Conservation (phyloP, 2,329 filamentous ascomycete genomes). For the Aspergillus bombycis region DNA sequence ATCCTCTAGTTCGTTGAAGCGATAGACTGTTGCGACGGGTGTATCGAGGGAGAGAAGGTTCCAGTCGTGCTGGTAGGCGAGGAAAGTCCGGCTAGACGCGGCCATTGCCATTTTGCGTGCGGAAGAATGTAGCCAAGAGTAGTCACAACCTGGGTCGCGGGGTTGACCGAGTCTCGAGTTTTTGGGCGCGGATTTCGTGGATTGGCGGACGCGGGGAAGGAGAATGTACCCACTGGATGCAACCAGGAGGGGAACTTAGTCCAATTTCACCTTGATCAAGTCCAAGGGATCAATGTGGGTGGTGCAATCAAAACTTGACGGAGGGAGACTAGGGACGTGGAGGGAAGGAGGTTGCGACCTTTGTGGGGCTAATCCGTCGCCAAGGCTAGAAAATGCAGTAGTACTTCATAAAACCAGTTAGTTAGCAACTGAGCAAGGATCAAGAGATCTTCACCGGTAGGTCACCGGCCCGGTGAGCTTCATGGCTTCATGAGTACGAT, state of each 20-base stretch:
- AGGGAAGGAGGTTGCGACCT: background rate
- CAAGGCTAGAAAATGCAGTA: background rate
- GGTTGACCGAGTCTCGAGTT: background rate
- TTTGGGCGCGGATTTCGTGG: background rate
- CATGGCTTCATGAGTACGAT: background rate
- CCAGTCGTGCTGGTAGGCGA: constrained; percentile 43
- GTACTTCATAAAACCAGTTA: background rate
- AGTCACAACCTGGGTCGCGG: background rate
- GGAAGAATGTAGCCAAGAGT: background rate
- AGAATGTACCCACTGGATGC: background rate
- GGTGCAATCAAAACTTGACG: background rate
- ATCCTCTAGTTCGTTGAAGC: constrained; percentile 55
- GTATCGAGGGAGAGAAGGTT: constrained; percentile 49
- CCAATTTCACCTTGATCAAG: background rate
- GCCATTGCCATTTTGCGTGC: background rate
- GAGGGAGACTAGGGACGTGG: background rate
- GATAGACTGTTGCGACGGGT: constrained; percentile 51
- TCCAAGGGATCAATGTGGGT: no score
- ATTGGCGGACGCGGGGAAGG: background rate
- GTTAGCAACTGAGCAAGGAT: no score
- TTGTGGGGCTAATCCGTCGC: background rate
- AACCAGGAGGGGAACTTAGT: background rate
- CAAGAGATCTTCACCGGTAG: background rate
- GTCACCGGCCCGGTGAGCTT: background rate
- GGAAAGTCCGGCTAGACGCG: constrained; percentile 18